Evolutionary conservation across 2,329 filamentous ascomycete species (phyloP).

Genomic region (Aureobasidium mangrovei): DNA sequence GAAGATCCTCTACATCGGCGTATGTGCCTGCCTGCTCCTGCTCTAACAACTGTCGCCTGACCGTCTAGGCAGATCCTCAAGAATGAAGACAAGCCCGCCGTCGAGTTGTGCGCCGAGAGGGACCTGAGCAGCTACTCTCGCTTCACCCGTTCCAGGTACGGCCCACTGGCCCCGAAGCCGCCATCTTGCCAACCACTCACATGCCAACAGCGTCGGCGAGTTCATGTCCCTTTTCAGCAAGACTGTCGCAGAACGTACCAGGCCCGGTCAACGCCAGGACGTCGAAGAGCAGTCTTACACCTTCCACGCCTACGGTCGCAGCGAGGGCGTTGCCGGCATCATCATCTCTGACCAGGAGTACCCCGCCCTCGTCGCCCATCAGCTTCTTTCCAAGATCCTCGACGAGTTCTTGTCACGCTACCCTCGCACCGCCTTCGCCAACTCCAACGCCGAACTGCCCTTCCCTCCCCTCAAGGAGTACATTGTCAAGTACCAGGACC

Average conservation of each 20-base stretch:
- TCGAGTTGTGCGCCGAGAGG: constrained; percentile 68
- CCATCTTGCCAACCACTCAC: neutral
- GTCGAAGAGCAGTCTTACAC: constrained; percentile 75
- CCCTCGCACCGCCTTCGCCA: constrained; percentile 59
- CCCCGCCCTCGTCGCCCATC: constrained; percentile 69
- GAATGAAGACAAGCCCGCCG: constrained; percentile 66
- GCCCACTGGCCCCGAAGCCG: constrained; percentile 5
- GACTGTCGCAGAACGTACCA: constrained; percentile 78
- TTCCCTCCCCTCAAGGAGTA: constrained; percentile 76
- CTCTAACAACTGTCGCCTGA: constrained; percentile 18
- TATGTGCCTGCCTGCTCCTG: constrained; percentile 39
- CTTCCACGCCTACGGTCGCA: constrained; percentile 39
- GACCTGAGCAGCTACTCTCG: constrained; percentile 70
- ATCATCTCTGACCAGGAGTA: constrained; percentile 42
- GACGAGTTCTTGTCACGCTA: constrained; percentile 78
- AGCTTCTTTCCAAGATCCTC: constrained; percentile 75
- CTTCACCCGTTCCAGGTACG: constrained; percentile 65
- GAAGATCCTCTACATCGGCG: constrained; percentile 84
- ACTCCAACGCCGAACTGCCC: constrained; percentile 41
- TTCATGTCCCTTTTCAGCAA: constrained; percentile 82
- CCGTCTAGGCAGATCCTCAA: constrained; percentile 58
- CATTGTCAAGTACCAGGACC: constrained; percentile 72
- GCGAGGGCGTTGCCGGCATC: constrained; percentile 40
- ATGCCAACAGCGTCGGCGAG: constrained; percentile 43
- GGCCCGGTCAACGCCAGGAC: constrained; percentile 72